Evolutionary conservation across 345 rosid genomes (phyloP).

Genomic region (Moringa oleifera): DNA sequence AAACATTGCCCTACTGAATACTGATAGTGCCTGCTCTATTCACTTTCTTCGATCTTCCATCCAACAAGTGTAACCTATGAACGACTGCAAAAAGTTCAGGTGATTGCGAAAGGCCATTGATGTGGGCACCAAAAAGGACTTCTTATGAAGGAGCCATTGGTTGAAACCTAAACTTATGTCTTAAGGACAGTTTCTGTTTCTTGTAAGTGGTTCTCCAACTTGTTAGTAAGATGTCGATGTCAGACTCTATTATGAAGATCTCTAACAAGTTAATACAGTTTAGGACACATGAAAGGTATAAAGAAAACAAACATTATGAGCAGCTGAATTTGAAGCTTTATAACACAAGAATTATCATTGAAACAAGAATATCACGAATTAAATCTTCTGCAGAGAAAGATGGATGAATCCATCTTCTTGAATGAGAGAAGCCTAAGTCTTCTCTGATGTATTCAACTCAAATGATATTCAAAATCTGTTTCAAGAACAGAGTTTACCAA

Average conservation of each 20-base stretch:
- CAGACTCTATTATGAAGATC: too few relatives aligned
- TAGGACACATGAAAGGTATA: too few relatives aligned
- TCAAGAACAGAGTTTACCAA: neutral
- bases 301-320: constrained; percentile 15
- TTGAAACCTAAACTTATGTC: neutral
- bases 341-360: neutral
- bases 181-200: neutral
- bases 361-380: neutral
- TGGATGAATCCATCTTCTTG: constrained; percentile 11
- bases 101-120: neutral
- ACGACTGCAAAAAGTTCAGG: neutral
- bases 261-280: too few relatives aligned
- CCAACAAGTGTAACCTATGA: neutral
- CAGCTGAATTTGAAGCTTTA: neutral
- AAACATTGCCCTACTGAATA: too few relatives aligned
- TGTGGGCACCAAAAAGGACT: neutral
- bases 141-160: neutral
- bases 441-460: constrained; percentile 3
- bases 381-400: constrained; percentile 1
- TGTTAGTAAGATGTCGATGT: neutral
- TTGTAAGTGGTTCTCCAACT: neutral
- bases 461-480: neutral
- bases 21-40: neutral
- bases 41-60: neutral
- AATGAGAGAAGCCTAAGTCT: constrained; percentile 23